Conservation (phyloP, 352 stramenopile species). For the Phytophthora brassicae region DNA sequence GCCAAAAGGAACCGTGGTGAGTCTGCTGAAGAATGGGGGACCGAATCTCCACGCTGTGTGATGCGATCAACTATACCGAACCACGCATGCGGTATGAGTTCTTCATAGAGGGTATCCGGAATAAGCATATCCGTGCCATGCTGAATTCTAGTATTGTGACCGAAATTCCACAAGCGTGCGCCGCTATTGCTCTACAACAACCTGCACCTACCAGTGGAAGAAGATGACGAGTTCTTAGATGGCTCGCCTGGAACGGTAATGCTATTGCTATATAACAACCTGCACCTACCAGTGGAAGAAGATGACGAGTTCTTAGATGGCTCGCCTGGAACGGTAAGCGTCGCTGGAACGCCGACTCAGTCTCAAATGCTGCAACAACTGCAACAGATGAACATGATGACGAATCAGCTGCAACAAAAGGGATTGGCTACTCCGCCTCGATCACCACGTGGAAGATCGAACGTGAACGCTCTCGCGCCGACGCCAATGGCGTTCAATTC, state of each 20-base stretch:
- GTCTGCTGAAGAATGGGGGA: constrained; percentile 10
- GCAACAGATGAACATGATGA: too few species aligned
- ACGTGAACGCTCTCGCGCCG: too few species aligned
- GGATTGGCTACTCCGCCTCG: too few species aligned
- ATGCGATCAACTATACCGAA: constrained; percentile 1
- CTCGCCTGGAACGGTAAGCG: too few species aligned
- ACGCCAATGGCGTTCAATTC: too few species aligned
- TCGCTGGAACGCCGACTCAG: too few species aligned
- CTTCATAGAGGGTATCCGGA: neutral
- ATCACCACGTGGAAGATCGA: too few species aligned
- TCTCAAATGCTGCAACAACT: too few species aligned
- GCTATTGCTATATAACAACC: neutral
- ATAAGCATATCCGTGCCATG: neutral
- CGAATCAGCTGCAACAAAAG: too few species aligned
- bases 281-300: constrained; percentile 1
- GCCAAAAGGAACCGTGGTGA: neutral
- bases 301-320: constrained; percentile 8
- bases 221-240: constrained; percentile 10
- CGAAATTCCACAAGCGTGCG: neutral
- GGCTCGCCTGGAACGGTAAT: too few species aligned
- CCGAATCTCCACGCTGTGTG: neutral
- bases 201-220: too few species aligned
- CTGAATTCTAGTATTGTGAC: constrained; percentile 1
- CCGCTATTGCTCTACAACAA: constrained; percentile 3
- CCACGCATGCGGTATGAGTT: constrained; percentile 9